These are phyloP conservation scores for Cladosporium sp. DNA, from an alignment of 2,329 filamentous ascomycete species.

Conservation along the genomic window DNA sequence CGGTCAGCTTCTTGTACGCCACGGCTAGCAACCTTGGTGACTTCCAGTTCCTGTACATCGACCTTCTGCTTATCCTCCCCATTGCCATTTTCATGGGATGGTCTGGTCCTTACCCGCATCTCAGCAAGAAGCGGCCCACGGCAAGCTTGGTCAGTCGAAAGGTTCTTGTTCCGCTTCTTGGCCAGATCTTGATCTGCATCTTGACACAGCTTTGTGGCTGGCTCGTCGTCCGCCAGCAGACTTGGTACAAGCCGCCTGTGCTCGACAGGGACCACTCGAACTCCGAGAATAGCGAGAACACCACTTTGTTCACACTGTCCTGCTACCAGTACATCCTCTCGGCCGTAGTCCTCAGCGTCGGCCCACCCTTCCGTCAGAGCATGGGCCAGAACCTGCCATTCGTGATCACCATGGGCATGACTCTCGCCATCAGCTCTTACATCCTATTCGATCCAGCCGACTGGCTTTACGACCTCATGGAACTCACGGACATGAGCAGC, in stretches of 20 bases:
- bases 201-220: conserved; percentile 71
- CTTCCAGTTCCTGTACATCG: conserved; percentile 97
- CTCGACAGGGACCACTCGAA: conserved; percentile 76
- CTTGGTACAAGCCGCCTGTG: conserved; percentile 81
- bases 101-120: conserved; percentile 74
- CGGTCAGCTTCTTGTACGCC: conserved; percentile 93
- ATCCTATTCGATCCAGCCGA: conserved; percentile 73
- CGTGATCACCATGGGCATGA: conserved; percentile 66
- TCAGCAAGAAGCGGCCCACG: conserved; percentile 82
- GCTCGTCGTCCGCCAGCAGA: conserved; percentile 68
- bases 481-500: conserved; percentile 72
- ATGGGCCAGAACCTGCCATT: conserved; percentile 83
- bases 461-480: conserved; percentile 72
- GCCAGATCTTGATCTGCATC: conserved; percentile 80
- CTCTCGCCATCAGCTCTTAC: conserved; percentile 66
- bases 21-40: conserved; percentile 92
- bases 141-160: conserved; percentile 90
- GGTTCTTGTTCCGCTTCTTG: conserved; percentile 81
- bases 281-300: conserved; percentile 89
- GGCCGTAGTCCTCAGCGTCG: conserved; percentile 85
- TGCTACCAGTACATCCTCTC: conserved; percentile 95
- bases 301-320: conserved; percentile 79
- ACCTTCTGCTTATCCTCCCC: conserved; percentile 84
- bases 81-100: conserved; percentile 99
- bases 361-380: conserved; percentile 78